A percentile compares a stretch with the other conserved stretches of the same genome.
phyloP scores from a whole-genome alignment of 306 rosid species.

The Fragaria nilgerrensis region DNA sequence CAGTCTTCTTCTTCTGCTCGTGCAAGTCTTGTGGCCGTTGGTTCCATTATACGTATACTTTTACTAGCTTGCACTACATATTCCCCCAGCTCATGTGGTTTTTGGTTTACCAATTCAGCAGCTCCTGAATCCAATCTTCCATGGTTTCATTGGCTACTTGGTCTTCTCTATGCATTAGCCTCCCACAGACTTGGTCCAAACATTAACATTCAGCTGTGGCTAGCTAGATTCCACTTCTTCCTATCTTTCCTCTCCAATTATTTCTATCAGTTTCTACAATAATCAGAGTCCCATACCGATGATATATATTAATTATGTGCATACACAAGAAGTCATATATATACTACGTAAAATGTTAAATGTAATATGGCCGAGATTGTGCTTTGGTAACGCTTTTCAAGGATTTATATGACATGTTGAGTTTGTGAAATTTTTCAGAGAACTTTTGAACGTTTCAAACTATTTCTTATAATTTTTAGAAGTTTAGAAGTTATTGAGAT shows the following conservation, averaged over 20 bases:
- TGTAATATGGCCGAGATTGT: too few species aligned
- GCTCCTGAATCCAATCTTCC: neutral
- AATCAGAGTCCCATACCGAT: neutral
- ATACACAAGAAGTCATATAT: neutral
- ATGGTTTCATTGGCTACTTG: neutral
- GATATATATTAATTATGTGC: neutral
- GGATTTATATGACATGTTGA: too few species aligned
- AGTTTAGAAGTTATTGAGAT: too few species aligned
- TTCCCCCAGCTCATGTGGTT: neutral
- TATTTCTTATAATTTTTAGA: too few species aligned
- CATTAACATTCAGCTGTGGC: neutral
- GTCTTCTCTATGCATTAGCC: neutral
- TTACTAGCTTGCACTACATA: neutral
- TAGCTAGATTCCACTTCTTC: neutral
- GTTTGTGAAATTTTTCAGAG: too few species aligned
- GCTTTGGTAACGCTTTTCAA: too few species aligned
- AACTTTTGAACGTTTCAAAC: too few species aligned
- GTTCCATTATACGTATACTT: neutral
- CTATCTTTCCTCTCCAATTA: neutral
- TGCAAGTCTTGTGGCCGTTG: neutral
- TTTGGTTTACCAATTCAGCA: constrained; percentile 1
- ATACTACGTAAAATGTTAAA: too few species aligned
- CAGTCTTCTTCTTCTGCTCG: neutral
- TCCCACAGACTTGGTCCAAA: constrained; percentile 2
- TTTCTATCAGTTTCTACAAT: neutral